Evolutionary conservation across 2,329 filamentous ascomycete genomes (phyloP), one percentile per base, ranked within the genome.

Genomic region (Pyrenophora seminiperda): DNA sequence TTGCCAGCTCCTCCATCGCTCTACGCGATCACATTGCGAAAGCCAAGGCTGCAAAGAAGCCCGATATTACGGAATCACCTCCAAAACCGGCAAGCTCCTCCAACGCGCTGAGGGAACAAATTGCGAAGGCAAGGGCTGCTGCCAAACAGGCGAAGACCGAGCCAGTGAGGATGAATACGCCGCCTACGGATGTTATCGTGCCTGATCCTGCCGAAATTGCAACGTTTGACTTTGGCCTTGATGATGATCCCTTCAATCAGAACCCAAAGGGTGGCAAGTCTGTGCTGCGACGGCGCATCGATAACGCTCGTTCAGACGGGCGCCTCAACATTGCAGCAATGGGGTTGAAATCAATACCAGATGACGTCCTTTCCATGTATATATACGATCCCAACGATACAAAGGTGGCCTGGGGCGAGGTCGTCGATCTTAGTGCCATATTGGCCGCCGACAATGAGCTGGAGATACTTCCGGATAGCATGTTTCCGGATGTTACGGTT

Each of bases 21-120:
- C 76, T 99, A 11, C 85, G 94, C 27, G 91, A 97, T 42, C 92
- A 94, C 45, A 97, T 97, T 56, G 91, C 92, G 30, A 93, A 92
- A 63, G 93, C 94, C 1, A 96, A 93, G 68, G 91, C 91, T 2
- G 89, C 91, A 2, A 88, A 84, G 47, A 74, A 66, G 51, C 67
- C 57, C 15, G 60, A 64, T 7, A 37, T 39, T 10, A 31, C 37
- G 15, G 60, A 54, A 11, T 52, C 60, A 6, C 60, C 65, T 1
- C 45, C 54, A 7, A 81, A 78, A 51, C 65, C 69, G 0, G 73
- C 75, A 6, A 94, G 89, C 62, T 91, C 91, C 0, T 97, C 93
- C 0, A 80, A 83, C 11, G 87, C 91, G 1, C 75, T 99, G 19
- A 85, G 94, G 20, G 91, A 97, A 44, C 93, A 94, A 50, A 97